phyloP scores from a whole-genome alignment of 805 yeast species.

The Candida montana region DNA sequence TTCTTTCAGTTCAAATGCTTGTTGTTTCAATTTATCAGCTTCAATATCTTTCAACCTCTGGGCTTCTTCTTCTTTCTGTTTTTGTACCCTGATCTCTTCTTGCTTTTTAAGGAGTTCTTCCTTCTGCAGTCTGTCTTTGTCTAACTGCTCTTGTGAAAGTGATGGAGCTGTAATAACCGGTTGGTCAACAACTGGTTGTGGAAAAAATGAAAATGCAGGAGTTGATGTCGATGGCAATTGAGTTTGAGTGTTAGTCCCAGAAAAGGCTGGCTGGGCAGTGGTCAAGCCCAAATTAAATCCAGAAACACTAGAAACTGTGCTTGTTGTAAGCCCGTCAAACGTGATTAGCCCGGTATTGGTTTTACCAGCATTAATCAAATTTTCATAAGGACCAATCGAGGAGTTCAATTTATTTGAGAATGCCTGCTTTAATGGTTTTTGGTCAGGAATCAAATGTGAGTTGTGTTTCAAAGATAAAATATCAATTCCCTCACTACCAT shows the following conservation, averaged over 20 bases:
- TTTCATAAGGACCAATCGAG: slow-evolving; percentile 28
- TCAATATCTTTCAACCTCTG: not conserved
- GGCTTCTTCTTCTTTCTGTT: slow-evolving; percentile 7
- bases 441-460: slow-evolving; percentile 31
- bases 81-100: slow-evolving; percentile 8
- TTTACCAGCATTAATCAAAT: slow-evolving; percentile 27
- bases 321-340: not conserved
- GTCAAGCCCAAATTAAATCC: too few relatives aligned
- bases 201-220: slow-evolving; percentile 3
- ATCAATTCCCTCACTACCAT: slow-evolving; percentile 35
- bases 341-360: slow-evolving; percentile 6
- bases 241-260: not conserved
- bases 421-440: slow-evolving; percentile 41
- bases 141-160: not conserved
- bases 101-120: slow-evolving; percentile 5
- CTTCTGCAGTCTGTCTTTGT: slow-evolving; percentile 1
- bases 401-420: slow-evolving; percentile 38
- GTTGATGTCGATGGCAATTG: not conserved
- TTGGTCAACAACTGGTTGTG: not conserved
- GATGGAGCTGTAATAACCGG: not conserved
- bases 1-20: slow-evolving; percentile 10
- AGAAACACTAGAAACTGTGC: not conserved
- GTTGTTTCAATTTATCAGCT: slow-evolving; percentile 2
- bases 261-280: not conserved
- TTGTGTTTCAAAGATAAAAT: slow-evolving; percentile 36